These are phyloP conservation scores for Dothiorella sarmentorum DNA, from an alignment of 2,329 filamentous ascomycete species.

Conservation along the genomic window DNA sequence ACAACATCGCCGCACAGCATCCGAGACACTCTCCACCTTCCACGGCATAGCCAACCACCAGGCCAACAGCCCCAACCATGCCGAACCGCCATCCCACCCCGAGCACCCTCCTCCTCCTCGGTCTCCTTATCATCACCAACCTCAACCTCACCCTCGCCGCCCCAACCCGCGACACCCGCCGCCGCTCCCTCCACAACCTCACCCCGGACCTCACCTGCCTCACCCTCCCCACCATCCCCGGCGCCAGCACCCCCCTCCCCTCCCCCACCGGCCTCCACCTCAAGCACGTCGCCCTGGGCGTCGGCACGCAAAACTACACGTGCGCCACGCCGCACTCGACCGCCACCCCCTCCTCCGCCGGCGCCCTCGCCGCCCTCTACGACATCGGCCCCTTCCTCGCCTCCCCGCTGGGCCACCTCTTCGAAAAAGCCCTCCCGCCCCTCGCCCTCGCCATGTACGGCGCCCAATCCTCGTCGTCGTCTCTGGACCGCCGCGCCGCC, in stretches of 20 bases:
- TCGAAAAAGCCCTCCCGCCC: neutral
- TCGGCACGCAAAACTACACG: constrained; percentile 46
- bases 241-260: constrained; percentile 37
- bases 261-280: constrained; percentile 31
- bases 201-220: neutral
- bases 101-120: neutral
- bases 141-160: constrained; percentile 1
- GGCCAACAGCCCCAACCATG: too few relatives aligned
- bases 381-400: constrained; percentile 18
- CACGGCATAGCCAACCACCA: neutral
- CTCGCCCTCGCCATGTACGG: constrained; percentile 13
- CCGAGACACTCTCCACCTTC: neutral
- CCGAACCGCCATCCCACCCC: neutral
- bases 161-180: neutral
- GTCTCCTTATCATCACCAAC: neutral
- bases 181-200: neutral
- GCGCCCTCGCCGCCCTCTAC: constrained; percentile 23
- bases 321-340: constrained; percentile 24
- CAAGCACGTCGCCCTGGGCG: constrained; percentile 45
- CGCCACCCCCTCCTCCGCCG: constrained; percentile 21
- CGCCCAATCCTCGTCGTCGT: neutral
- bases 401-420: neutral
- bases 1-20: neutral
- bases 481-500: neutral
- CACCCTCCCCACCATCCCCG: constrained; percentile 29